Evolutionary conservation across 75 land plant genomes (phyloP), one percentile per base, ranked within the genome.

Genomic region (Ceratopteris richardii): DNA sequence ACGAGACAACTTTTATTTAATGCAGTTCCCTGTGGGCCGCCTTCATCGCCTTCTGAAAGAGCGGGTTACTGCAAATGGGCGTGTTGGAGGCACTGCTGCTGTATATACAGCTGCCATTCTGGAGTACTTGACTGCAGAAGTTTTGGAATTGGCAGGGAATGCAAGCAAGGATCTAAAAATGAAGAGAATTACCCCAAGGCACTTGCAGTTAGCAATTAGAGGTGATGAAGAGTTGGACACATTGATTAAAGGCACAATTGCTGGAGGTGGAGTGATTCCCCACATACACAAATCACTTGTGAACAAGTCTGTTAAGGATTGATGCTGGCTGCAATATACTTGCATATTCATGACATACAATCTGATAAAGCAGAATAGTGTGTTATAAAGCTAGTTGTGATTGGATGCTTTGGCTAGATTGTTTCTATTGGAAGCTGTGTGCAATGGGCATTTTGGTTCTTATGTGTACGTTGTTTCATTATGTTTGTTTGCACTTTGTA

Each of bases 171-270:
- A 72, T 50, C 51, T 72, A 6, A 72, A 72, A 21, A 72, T 72
- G 72, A 72, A 72, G 66, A 60, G 83, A 3, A 77, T 80, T 22
- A 73, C 76, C 16, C 82, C 82, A 18, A 62, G 82, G 60, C 82
- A 80, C 62, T 54, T 80, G 31, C 82, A 80, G 58, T 80, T 80
- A 19, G 82, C 82, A 16, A 77, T 80, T 11, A 62, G 82, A 40
- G 80, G 80, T 54, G 82, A 80, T 58, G 82, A 80, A 64, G 82
- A 80, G 66, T 80, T 80, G 10, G 80, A 77, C 55, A 76, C 80
- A 11, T 67, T 80, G n/a, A 76, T 80, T 19, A 72, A 72, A 54
- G 75, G 75, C 1, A 72, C 75, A 23, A 72, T 72, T 19, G 75
- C 75, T 19, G 80, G 80, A 39, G 82, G 82, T 12, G 82, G 82